A percentile compares a stretch with the other conserved stretches of the same genome.
These are phyloP conservation scores for Suhomyces choctaworum DNA, from an alignment of 1,139 yeast species.

Conservation along the genomic window DNA sequence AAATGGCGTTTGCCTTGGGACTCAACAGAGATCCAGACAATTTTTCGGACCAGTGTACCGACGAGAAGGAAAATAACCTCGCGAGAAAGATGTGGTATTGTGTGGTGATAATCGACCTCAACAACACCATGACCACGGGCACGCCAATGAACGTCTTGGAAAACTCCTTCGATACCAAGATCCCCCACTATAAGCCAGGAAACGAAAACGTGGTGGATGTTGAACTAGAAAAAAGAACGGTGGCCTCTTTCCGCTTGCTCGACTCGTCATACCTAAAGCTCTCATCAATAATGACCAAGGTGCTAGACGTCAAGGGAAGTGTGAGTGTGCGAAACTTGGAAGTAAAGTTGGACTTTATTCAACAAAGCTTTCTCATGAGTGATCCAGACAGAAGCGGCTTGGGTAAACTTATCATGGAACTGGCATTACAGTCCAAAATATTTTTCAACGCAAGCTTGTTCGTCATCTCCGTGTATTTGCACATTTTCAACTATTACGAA, in stretches of 20 bases:
- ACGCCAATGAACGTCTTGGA: constrained; percentile 32
- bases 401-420: background rate
- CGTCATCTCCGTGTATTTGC: constrained; percentile 36
- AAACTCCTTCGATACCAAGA: constrained; percentile 32
- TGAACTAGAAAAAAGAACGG: constrained; percentile 25
- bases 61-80: constrained; percentile 31
- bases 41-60: constrained; percentile 20
- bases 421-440: constrained; percentile 12
- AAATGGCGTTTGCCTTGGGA: constrained; percentile 49
- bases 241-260: constrained; percentile 20
- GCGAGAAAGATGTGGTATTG: constrained; percentile 39
- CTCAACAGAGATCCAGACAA: constrained; percentile 47
- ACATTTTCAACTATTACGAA: constrained; percentile 45
- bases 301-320: constrained; percentile 23
- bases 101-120: constrained; percentile 37
- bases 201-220: constrained; percentile 31
- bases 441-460: constrained; percentile 21
- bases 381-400: background rate
- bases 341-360: constrained; percentile 19
- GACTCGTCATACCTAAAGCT: constrained; percentile 19
- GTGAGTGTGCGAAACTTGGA: constrained; percentile 23
- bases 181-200: constrained; percentile 34
- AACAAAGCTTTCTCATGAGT: constrained; percentile 15
- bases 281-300: constrained; percentile 19
- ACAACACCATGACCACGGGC: constrained; percentile 40